Conservation (phyloP, 139 green algal genomes). For the Chlamydomonas sp. region DNA sequence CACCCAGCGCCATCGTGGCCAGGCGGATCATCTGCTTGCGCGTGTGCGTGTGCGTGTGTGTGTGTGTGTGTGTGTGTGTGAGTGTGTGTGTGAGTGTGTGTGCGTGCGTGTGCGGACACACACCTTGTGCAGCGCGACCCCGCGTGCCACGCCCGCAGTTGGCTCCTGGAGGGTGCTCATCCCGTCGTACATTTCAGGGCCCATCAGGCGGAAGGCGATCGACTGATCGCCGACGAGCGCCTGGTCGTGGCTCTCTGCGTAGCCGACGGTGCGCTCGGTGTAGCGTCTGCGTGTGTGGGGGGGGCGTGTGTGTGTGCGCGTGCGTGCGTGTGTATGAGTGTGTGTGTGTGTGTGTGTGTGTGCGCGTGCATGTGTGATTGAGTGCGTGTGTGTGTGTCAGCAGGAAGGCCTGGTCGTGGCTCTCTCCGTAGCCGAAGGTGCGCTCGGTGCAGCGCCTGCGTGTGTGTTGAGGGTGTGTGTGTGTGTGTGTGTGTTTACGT, state of each 20-base stretch:
- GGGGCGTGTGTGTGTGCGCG: no score
- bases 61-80: no score
- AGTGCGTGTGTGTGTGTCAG: no score
- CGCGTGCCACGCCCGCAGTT: conserved; percentile 42
- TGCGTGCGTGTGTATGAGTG: no score
- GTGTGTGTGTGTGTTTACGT: no score
- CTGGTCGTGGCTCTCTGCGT: conserved; percentile 46
- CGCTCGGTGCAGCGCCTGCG: conserved; percentile 65
- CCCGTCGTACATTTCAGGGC: conserved; percentile 70
- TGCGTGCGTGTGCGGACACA: no score
- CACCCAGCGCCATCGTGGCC: conserved; percentile 82
- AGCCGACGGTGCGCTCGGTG: conserved; percentile 73
- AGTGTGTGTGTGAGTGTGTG: conserved; percentile 87
- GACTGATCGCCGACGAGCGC: conserved; percentile 66
- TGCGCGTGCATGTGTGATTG: no score
- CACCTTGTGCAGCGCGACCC: conserved; percentile 83
- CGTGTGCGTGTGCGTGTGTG: no score
- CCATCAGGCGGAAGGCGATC: conserved; percentile 94
- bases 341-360: no score
- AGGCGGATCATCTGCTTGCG: conserved; percentile 68
- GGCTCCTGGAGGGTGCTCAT: conserved; percentile 58
- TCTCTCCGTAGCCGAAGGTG: conserved; percentile 69
- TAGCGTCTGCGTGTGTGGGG: no score
- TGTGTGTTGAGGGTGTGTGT: background rate
- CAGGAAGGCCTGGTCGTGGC: conserved; percentile 36